Base-by-base conservation (phyloP, 164 flowering plant species). In the Tetracentron sinense region DNA sequence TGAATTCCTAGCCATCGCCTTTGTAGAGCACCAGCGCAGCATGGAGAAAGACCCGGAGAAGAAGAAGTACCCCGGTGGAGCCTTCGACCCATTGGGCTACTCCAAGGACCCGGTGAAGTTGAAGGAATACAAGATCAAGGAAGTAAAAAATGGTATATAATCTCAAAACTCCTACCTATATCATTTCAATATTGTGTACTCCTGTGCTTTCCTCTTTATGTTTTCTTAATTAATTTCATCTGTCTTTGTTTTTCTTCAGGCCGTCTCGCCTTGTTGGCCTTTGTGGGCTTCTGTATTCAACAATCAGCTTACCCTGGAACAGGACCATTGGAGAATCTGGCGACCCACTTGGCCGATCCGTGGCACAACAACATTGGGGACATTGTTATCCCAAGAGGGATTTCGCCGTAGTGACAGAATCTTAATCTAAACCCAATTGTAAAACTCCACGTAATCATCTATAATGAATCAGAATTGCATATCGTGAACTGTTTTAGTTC, bases 291-390 rank as follows among this genome's bases (percentile, higher is more conserved):
- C 82, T 79, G 85, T 49, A 96, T 91, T 14, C 97, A 94, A 64
- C 97, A 94, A 73, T 88, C 94, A 6, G 97, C 99, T 3, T 87
- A 88, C 71, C 99, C 96, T 0, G 99, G 97, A 51, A 89, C 99
- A 21, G 96, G 97, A 42, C 99, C 99, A n/a, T 70, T 94, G 88
- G 97, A 94, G 85, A 94, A 94, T 64, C 70, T 91, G 82, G 99
- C 96, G 1, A 75, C 96, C 64, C 99, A 94, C 82, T 82, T 94
- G 88, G 96, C 97, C 70, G 99, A 94, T 60, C 99, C 99, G 71
- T 94, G 97, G 99, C 99, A 91, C 90, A 89, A 85, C 78, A 94
- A 86, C 92, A 94, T 94, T 35, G 99, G 99, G 19, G 85, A 87
- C 46, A 12, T 94, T 47, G 10, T 94, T 60, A 86, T 94, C 67